Evolutionary conservation across 192 early-diverging fungal species (phyloP), one percentile per base, ranked within the genome.

Genomic region (Glomus cerebriforme): DNA sequence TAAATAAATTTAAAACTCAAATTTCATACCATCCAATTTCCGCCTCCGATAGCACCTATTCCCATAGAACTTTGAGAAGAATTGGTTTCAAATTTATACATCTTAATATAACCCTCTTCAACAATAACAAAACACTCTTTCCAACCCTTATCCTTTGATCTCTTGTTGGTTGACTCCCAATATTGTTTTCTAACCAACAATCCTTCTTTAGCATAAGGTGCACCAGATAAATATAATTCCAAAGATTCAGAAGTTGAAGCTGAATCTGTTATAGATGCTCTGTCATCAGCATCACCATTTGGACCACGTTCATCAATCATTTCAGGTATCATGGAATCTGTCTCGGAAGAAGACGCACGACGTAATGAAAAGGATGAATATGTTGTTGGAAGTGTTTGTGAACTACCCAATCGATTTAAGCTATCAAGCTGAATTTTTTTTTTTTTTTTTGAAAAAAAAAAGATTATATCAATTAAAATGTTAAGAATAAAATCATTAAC

Each of bases 71-170:
- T 68, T 58, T 34, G 15, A 10, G 63, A 58, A 35, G 13, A 19
- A 26, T 74, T 45, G 2, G 79, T 68, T 59, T 95, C 92, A 75
- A 94, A 85, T 75, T 92, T 90, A 84, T 92, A 95, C 93, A 96
- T 92, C 35, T 87, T 87, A n/a, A 98, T 84, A 32, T 94, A 92
- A 17, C 94, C 92, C 64, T 92, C 86, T 58, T 91, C 91, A 19
- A 92, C 85, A 1, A 95, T 86, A 13, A 93, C 88, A 27, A 93
- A 89, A 70, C 93, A 90, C 27, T 96, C 95, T 75, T 86, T 86
- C 97, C 97, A 97, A n/a, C 88, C 88, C 15, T 96, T 91, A 82
- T 95, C 87, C 54, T 92, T 92, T 8, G 94, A 93, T 85, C 93
- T 95, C 73, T 93, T 90, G 67, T 90, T 92, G 0, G 86, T 87